Conservation (phyloP, 345 rosid species). For the Brassica rapa region DNA sequence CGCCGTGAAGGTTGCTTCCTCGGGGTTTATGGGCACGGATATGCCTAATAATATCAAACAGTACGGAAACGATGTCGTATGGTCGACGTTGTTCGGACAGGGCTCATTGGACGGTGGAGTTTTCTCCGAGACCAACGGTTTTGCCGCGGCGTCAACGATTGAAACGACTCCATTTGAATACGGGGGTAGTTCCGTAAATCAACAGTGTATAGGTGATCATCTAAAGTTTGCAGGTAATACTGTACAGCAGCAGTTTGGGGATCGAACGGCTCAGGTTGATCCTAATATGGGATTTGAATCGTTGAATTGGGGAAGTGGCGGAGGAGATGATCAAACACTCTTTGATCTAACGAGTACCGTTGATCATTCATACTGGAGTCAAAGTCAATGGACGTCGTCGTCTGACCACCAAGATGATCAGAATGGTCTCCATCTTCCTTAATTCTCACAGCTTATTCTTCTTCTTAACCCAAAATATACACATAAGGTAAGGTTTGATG, state of each 20-base stretch:
- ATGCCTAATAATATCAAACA: constrained; percentile 27
- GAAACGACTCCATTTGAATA: constrained; percentile 59
- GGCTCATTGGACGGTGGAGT: constrained; percentile 60
- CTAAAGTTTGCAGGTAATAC: constrained; percentile 41
- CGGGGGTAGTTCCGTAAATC: constrained; percentile 31
- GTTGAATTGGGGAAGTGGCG: constrained; percentile 75
- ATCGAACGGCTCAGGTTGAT: constrained; percentile 54
- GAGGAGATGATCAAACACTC: constrained; percentile 64
- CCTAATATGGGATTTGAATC: constrained; percentile 56
- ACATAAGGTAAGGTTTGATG: constrained; percentile 24
- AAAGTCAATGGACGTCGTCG: constrained; percentile 57
- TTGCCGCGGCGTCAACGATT: constrained; percentile 45
- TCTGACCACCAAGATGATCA: constrained; percentile 62
- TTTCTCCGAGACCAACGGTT: constrained; percentile 63
- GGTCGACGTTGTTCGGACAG: constrained; percentile 52
- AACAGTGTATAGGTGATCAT: constrained; percentile 29
- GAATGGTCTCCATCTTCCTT: constrained; percentile 68
- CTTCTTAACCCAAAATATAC: constrained; percentile 26
- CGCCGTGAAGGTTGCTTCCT: constrained; percentile 49
- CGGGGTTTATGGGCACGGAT: constrained; percentile 46
- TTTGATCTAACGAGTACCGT: constrained; percentile 62
- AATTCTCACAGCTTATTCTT: constrained; percentile 37
- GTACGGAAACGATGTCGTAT: constrained; percentile 45
- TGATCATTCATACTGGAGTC: constrained; percentile 88
- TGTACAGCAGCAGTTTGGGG: constrained; percentile 43